Conservation (phyloP, 2,329 filamentous ascomycete genomes). For the Juglanconis oblonga region DNA sequence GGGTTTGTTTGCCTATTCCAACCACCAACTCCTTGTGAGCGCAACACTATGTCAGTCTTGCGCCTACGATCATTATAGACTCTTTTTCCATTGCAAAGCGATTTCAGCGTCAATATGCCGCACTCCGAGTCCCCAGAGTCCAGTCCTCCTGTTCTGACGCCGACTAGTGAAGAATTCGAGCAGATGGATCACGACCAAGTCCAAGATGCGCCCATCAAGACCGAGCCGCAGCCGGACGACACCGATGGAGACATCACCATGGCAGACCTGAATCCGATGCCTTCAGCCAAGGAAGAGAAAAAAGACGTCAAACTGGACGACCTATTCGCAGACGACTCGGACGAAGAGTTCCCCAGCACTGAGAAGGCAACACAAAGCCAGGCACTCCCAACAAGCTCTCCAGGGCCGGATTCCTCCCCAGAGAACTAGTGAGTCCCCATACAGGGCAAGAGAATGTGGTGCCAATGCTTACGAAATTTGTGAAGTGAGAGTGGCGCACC, state of each 20-base stretch:
- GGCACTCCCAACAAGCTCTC: slow-evolving; percentile 39
- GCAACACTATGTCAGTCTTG: neutral
- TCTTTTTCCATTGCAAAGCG: neutral
- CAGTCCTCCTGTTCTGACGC: slow-evolving; percentile 19
- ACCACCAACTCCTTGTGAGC: neutral
- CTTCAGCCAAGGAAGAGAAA: slow-evolving; percentile 29
- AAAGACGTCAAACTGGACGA: slow-evolving; percentile 55
- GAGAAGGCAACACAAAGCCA: slow-evolving; percentile 28
- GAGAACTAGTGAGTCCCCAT: neutral
- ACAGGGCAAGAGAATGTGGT: neutral
- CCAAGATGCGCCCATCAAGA: slow-evolving; percentile 29
- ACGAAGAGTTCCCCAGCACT: slow-evolving; percentile 59
- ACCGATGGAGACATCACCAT: slow-evolving; percentile 39
- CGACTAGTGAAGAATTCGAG: slow-evolving; percentile 14
- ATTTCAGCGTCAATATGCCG: slow-evolving; percentile 34
- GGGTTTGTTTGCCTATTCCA: neutral
- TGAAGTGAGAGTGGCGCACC: slow-evolving; percentile 32
- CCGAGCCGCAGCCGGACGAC: slow-evolving; percentile 25
- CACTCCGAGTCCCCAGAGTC: slow-evolving; percentile 39
- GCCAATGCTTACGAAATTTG: slow-evolving; percentile 17
- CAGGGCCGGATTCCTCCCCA: slow-evolving; percentile 39
- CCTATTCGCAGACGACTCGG: slow-evolving; percentile 58
- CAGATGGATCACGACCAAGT: slow-evolving; percentile 26
- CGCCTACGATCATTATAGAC: neutral
- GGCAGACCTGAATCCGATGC: slow-evolving; percentile 30